Base-by-base conservation (phyloP, 805 yeast genomes). In the Candida pseudoglaebosa region DNA sequence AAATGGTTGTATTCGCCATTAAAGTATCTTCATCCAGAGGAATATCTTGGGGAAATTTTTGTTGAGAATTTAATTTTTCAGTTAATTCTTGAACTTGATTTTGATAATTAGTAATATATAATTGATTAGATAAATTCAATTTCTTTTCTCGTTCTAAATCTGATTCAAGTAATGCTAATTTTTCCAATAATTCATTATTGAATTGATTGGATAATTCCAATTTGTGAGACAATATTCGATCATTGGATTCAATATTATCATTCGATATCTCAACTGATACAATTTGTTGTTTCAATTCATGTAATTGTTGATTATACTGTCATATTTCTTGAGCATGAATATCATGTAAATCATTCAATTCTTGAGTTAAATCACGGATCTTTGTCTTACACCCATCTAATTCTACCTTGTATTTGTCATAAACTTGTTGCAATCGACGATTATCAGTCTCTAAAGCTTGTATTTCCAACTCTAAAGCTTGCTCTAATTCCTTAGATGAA, bases 401-500 rank as follows among this genome's bases (percentile, higher is more conserved):
- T 22, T 37, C 24, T n/a, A 14, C 18, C n/a, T 30, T 30, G 7
- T 40, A 30, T 12, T 52, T 24, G 9, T 26, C 45, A 5, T 50
- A 29, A n/a, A 48, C 46, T 3, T 40, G 31, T 10, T 40, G 38
- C 18, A 64, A 41, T 3, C 41, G 26, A 1, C 40, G 37, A 33
- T 62, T 62, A 6, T 48, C 43, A 3, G 42, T 14, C 37, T 68
- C 74, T 14, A 64, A 45, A 7, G 49, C 58, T 32, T 57, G 58
- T 15, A 70, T 53, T 40, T 70, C 75, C n/a, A 58, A 62, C 41
- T 70, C 75, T 30, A 70, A 53, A 1, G 71, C 73, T 35, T 55
- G 67, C 39, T 71, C 76, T 22, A 70, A 52, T 32, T 70, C 75
- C 37, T 58, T 65, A 40, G 70, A 63, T 3, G 71, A 63, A 28